Evolutionary conservation across 768 basidiomycete genomes (phyloP).

Genomic region (Asterophora parasitica): DNA sequence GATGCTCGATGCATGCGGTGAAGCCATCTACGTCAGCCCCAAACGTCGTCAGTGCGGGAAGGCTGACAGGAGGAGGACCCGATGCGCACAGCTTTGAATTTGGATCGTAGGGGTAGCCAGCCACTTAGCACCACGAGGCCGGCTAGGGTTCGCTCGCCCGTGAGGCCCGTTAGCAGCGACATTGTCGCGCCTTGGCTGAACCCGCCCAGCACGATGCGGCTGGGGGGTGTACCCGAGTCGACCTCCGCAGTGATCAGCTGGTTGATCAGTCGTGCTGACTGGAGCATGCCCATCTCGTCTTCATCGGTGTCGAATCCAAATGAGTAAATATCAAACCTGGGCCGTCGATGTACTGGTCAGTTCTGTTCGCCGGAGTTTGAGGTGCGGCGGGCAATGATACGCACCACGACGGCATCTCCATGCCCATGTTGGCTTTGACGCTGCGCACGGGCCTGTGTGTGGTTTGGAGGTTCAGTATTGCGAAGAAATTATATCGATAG

Average conservation of each 20-base stretch:
- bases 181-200: constrained; percentile 86
- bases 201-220: constrained; percentile 79
- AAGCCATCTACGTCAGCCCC: constrained; percentile 45
- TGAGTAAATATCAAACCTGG: constrained; percentile 74
- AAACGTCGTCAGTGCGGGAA: constrained; percentile 5
- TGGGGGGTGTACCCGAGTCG: constrained; percentile 59
- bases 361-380: not conserved
- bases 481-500: not conserved
- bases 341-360: constrained; percentile 1
- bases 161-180: constrained; percentile 71
- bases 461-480: constrained; percentile 4
- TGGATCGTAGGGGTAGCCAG: constrained; percentile 67
- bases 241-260: constrained; percentile 72
- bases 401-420: constrained; percentile 75
- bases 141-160: constrained; percentile 59
- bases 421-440: constrained; percentile 73
- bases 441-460: constrained; percentile 44
- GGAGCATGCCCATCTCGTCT: constrained; percentile 74
- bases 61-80: not conserved
- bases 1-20: constrained; percentile 50
- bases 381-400: constrained; percentile 11
- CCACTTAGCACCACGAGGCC: constrained; percentile 73
- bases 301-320: constrained; percentile 60
- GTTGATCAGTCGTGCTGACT: constrained; percentile 57
- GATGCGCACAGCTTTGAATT: constrained; percentile 56